Evolutionary conservation across 2,329 filamentous ascomycete genomes (phyloP), one percentile per base, ranked within the genome.

Genomic region (Peltaster fructicola): DNA sequence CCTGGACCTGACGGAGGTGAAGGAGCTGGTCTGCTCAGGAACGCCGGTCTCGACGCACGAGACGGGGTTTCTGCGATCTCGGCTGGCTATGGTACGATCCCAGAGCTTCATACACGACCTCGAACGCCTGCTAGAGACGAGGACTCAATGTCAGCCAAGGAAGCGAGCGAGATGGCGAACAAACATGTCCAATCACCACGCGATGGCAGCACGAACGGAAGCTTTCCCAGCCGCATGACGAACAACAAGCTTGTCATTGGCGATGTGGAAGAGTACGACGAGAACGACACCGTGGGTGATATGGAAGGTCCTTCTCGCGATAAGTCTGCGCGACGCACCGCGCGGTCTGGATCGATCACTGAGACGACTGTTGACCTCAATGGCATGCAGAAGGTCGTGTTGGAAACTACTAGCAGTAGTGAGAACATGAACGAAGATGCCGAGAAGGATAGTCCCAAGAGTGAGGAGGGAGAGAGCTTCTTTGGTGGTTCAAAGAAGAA

Each of bases 341-440:
- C 72, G 5, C 62, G 75, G 29, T 79, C 72, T 37, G 77, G 78
- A 14, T 79, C 73, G 44, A 80, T 84, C 38, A 81, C 76, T 1
- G 76, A 84, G 49, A 78, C 76, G 32, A 57, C 78, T n/a, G 56
- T 82, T 28, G 73, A 84, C 41, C 59, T 73, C 2, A 69, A 73
- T 27, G 78, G 78, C 3, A 63, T 82, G 25, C 68, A 69, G 34
- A 85, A 85, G 51, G 67, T 81, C 21, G 67, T 85, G 1, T 57
- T 85, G 14, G 73, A 80, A 42, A 71, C 71, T 3, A 74, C 62
- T 14, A 70, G 63, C 36, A 60, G 61, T 20, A 56, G 54, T 4
- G 53, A 55, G 8, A 39, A 41, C 10, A 41, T 42, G 19, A 36
- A 35, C 6, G 29, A 30, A n/a, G 25, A 32, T 11, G 26, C 24